Conservation (phyloP, 331 rosid genomes). For the Quercus tomentella region DNA sequence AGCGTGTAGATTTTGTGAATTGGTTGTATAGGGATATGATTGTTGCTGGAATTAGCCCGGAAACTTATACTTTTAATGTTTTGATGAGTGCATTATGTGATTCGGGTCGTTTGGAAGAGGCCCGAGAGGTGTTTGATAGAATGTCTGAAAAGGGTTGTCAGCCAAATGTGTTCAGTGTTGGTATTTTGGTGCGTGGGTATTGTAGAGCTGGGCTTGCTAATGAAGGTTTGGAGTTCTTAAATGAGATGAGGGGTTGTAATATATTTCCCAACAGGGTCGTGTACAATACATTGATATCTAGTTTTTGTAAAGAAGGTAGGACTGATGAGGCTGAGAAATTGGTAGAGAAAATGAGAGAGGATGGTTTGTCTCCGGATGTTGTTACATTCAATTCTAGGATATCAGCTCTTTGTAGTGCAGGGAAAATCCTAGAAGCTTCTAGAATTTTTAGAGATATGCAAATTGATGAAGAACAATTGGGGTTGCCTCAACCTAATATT, state of each 20-base stretch:
- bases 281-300: constrained; percentile 77
- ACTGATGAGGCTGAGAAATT: constrained; percentile 76
- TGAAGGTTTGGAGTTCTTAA: constrained; percentile 48
- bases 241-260: constrained; percentile 17
- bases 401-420: constrained; percentile 68
- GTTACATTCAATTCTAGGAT: constrained; percentile 88
- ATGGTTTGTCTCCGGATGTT: constrained; percentile 56
- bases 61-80: constrained; percentile 78
- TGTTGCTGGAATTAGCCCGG: constrained; percentile 45
- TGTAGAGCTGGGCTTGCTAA: constrained; percentile 49
- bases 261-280: constrained; percentile 48
- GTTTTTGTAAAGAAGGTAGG: constrained; percentile 55
- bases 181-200: constrained; percentile 77
- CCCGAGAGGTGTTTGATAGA: constrained; percentile 70
- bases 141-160: constrained; percentile 72
- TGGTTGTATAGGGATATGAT: constrained; percentile 80
- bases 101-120: constrained; percentile 47
- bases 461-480: constrained; percentile 55
- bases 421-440: constrained; percentile 78
- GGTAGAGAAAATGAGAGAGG: constrained; percentile 69
- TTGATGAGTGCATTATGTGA: constrained; percentile 53
- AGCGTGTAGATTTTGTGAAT: constrained; percentile 33
- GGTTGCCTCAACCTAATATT: constrained; percentile 73
- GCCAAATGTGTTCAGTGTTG: constrained; percentile 68
- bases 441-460: constrained; percentile 92